A percentile compares a stretch with the other conserved stretches of the same genome.
These are phyloP conservation scores for Phytophthora syringae DNA, from an alignment of 352 stramenopile species.

Conservation along the genomic window DNA sequence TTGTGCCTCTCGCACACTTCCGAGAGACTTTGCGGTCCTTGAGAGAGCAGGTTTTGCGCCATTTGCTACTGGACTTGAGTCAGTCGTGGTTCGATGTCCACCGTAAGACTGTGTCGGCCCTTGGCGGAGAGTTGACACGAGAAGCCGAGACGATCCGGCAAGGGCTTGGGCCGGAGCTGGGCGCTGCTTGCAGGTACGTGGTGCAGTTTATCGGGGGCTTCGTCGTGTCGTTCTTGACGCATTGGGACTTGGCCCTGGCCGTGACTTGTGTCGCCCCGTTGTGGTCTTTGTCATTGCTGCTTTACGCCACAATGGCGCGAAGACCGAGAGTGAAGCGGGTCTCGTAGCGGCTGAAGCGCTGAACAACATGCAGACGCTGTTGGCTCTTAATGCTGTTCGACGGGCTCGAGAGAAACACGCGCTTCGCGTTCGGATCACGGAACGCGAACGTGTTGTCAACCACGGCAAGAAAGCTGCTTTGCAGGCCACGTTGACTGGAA, in stretches of 20 bases:
- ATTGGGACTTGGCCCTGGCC: slow-evolving; percentile 36
- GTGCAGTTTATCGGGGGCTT: slow-evolving; percentile 30
- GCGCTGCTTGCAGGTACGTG: slow-evolving; percentile 15
- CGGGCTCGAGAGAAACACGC: slow-evolving; percentile 31
- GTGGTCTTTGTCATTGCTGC: slow-evolving; percentile 5
- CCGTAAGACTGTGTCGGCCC: neutral
- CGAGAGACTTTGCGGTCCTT: slow-evolving; percentile 23
- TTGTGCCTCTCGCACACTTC: slow-evolving; percentile 32
- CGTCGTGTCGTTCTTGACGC: slow-evolving; percentile 17
- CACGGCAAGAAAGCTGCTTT: slow-evolving; percentile 22
- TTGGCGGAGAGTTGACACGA: slow-evolving; percentile 16
- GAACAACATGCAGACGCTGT: slow-evolving; percentile 33
- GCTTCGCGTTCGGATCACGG: slow-evolving; percentile 18
- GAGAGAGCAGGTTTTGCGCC: slow-evolving; percentile 29
- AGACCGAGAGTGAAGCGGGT: slow-evolving; percentile 19
- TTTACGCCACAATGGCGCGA: neutral
- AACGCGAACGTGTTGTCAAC: slow-evolving; percentile 5
- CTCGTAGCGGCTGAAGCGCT: slow-evolving; percentile 31
- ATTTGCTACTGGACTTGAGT: slow-evolving; percentile 25
- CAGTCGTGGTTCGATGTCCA: slow-evolving; percentile 33
- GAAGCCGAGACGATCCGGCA: slow-evolving; percentile 28
- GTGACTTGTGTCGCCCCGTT: slow-evolving; percentile 17
- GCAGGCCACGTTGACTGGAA: slow-evolving; percentile 22
- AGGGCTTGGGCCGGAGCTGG: slow-evolving; percentile 26
- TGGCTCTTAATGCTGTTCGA: slow-evolving; percentile 39